Base-by-base conservation (phyloP, 2,329 filamentous ascomycete species). In the Diaporthe sp. region DNA sequence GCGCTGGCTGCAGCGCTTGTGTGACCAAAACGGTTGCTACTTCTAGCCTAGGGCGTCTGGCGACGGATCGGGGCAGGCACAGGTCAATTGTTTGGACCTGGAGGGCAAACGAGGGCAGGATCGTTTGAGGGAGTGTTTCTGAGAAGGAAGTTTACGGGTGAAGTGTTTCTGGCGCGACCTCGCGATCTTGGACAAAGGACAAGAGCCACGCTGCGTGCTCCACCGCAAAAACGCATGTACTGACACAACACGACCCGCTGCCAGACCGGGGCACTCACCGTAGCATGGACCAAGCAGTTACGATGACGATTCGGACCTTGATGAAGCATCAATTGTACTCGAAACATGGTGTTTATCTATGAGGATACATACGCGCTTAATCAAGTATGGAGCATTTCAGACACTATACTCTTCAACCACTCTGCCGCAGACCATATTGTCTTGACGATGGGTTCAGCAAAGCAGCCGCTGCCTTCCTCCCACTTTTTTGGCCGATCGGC, bases 181-280 rank as follows among this genome's bases (percentile, higher is more conserved):
- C 46, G 46, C 46, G 46, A 68, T 17, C n/a, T 42, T 42, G 49
- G 65, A 55, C 8, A 28, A 28, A 55, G 25, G 65, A 55, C 65
- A 55, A 42, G 65, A 70, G 65, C 65, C 65, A 70, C 65, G 55
- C 65, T 70, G 65, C 65, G 42, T 55, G 65, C 65, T 70, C 65
- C 65, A 70, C 65, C 12, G 65, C 65, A 55, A 70, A 53, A 55
- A 51, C 65, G 49, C 65, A 70, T 55, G 65, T 70, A 55, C 65
- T 70, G 65, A 70, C 65, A 70, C 65, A 70, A 70, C 65, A 70
- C 49, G 65, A 70, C 65, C 65, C 65, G 65, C 65, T 22, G 65
- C 65, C 65, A 70, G 65, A 39, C 65, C 65, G 49, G 65, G 65
- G 65, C 8, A 39, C 61, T 55, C 34, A 49, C 61, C 61, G 25